These are phyloP conservation scores for Colletotrichum musicola DNA, from an alignment of 2,329 filamentous ascomycete species.

Conservation along the genomic window DNA sequence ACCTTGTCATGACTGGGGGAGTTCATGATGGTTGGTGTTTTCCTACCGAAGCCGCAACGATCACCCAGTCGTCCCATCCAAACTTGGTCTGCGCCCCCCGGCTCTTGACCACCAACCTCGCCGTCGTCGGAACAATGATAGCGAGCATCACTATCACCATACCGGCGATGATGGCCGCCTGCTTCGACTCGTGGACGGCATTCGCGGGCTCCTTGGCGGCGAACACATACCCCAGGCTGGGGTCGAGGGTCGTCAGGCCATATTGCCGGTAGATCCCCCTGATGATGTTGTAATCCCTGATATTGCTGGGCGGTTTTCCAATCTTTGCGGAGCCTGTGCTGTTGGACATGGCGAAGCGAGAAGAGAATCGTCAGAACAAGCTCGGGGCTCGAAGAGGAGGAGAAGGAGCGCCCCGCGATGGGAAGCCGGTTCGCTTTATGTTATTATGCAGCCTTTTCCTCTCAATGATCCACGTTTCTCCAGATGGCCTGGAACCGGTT, in stretches of 20 bases:
- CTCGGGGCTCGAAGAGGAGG: background rate
- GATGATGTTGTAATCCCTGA: constrained; percentile 34
- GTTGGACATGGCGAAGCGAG: constrained; percentile 29
- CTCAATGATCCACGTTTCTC: background rate
- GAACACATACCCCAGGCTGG: constrained; percentile 26
- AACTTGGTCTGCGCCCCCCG: constrained; percentile 24
- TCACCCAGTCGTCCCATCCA: constrained; percentile 35
- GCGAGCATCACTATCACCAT: constrained; percentile 35
- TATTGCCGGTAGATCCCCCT: constrained; percentile 34
- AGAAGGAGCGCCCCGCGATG: background rate
- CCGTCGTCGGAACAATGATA: constrained; percentile 25
- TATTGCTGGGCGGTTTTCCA: constrained; percentile 31
- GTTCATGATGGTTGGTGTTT: background rate
- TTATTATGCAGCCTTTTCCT: background rate
- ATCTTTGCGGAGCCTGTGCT: constrained; percentile 28
- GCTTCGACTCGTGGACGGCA: constrained; percentile 33
- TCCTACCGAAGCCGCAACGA: constrained; percentile 27
- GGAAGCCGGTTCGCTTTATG: constrained; percentile 23
- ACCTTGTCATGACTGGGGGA: no score
- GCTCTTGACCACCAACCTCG: constrained; percentile 19
- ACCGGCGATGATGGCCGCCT: constrained; percentile 34
- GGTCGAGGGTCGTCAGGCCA: constrained; percentile 30
- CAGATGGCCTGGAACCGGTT: constrained; percentile 1
- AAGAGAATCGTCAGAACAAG: background rate
- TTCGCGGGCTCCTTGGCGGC: constrained; percentile 23